phyloP scores from a whole-genome alignment of 2,329 filamentous ascomycete species.

The Claviceps spartinae region DNA sequence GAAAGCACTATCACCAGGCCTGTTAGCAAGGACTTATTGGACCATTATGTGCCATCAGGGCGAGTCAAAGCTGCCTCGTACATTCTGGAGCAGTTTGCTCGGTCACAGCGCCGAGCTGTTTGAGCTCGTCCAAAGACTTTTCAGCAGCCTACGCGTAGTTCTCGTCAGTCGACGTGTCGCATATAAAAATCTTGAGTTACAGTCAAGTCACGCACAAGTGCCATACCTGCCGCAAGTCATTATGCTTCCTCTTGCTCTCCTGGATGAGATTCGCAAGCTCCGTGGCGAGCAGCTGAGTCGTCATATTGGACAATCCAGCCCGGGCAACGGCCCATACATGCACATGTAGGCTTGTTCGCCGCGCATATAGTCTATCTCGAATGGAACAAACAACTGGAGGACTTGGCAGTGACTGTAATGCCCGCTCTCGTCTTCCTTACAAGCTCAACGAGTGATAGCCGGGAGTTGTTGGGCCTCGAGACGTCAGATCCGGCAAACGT shows the following conservation, averaged over 20 bases:
- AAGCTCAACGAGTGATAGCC: not conserved
- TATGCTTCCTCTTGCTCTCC: constrained; percentile 90
- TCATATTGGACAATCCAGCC: constrained; percentile 47
- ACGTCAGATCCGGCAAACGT: not conserved
- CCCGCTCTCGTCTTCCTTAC: not conserved
- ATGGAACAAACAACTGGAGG: not conserved
- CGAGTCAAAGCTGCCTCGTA: constrained; percentile 8
- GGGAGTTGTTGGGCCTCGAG: not conserved
- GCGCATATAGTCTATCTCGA: constrained; percentile 15
- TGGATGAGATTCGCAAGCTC: constrained; percentile 86
- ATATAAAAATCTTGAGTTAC: not conserved
- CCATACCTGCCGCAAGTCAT: constrained; percentile 65
- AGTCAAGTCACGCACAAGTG: not conserved
- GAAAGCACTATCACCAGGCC: constrained; percentile 55
- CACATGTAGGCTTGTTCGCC: constrained; percentile 10
- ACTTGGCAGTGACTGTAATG: too few relatives aligned
- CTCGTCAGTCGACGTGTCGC: not conserved
- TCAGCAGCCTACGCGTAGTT: constrained; percentile 61
- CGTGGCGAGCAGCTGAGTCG: constrained; percentile 73
- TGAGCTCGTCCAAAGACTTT: constrained; percentile 83
- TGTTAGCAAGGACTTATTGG: constrained; percentile 5
- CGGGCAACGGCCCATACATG: constrained; percentile 12
- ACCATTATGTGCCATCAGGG: constrained; percentile 6
- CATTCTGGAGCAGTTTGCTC: constrained; percentile 26
- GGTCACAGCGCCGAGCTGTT: constrained; percentile 26